These are phyloP conservation scores for Malus fusca DNA, from an alignment of 306 rosid species.

Conservation along the genomic window DNA sequence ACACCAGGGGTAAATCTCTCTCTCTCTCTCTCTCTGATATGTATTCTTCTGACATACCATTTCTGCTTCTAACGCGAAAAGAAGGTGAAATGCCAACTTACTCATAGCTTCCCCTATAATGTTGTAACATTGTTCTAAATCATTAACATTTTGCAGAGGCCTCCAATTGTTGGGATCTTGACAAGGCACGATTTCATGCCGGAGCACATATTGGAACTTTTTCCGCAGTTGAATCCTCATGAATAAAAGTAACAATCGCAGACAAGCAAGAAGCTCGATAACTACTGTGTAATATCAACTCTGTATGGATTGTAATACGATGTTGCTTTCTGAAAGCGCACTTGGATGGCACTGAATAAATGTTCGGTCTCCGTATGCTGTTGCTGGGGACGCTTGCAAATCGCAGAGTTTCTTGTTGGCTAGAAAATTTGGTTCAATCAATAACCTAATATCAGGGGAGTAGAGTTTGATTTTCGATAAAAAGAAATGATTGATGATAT, in stretches of 20 bases:
- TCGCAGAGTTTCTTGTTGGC: no score
- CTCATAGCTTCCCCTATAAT: background rate
- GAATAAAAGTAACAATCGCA: slow-evolving; percentile 15
- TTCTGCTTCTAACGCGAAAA: background rate
- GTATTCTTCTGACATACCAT: background rate
- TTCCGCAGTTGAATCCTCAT: slow-evolving; percentile 45
- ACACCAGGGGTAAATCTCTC: slow-evolving; percentile 48
- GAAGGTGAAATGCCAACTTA: background rate
- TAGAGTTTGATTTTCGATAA: no score
- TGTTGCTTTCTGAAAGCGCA: no score
- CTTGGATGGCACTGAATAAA: no score
- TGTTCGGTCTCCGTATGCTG: no score
- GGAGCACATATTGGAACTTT: slow-evolving; percentile 68
- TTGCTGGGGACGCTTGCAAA: no score
- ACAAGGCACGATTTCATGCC: slow-evolving; percentile 91
- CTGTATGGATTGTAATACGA: no score
- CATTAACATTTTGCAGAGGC: slow-evolving; percentile 50
- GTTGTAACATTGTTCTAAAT: background rate
- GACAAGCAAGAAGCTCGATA: no score
- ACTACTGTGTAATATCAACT: no score
- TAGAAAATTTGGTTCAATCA: no score
- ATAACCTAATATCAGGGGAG: no score
- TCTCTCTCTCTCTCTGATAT: background rate
- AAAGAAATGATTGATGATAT: no score
- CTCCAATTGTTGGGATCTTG: slow-evolving; percentile 77